A percentile compares a stretch with the other conserved stretches of the same genome.
Evolutionary conservation across 1,139 yeast species (phyloP).

Genomic region (Yamadazyma dushanensis): DNA sequence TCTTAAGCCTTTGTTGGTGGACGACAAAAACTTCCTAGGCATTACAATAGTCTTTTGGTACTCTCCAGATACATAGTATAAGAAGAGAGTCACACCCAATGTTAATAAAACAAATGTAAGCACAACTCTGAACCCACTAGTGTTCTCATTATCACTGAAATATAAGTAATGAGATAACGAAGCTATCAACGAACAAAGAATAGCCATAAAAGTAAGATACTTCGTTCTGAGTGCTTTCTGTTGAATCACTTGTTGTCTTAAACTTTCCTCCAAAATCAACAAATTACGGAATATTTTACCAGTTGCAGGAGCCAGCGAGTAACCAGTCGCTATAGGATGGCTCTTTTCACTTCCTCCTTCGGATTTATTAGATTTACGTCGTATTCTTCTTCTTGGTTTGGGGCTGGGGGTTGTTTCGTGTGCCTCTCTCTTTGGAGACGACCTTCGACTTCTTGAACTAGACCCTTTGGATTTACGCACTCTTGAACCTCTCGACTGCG

Average conservation of each 20-base stretch:
- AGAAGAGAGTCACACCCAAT: slow-evolving; percentile 63
- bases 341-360: slow-evolving; percentile 29
- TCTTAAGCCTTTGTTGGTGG: slow-evolving; percentile 84
- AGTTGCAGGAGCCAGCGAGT: slow-evolving; percentile 53
- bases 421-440: slow-evolving; percentile 15
- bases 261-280: slow-evolving; percentile 78
- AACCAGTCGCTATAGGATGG: slow-evolving; percentile 32
- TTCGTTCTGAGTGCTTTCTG: slow-evolving; percentile 70
- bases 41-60: slow-evolving; percentile 80
- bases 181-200: slow-evolving; percentile 45
- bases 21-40: slow-evolving; percentile 74
- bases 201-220: slow-evolving; percentile 68
- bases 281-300: slow-evolving; percentile 79
- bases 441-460: slow-evolving; percentile 6
- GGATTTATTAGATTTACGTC: slow-evolving; percentile 33
- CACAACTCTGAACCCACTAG: slow-evolving; percentile 33
- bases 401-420: slow-evolving; percentile 21
- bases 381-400: slow-evolving; percentile 25
- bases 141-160: slow-evolving; percentile 30
- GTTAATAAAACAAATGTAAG: slow-evolving; percentile 67
- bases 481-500: slow-evolving; percentile 13
- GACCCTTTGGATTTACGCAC: slow-evolving; percentile 5
- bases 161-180: slow-evolving; percentile 44
- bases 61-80: slow-evolving; percentile 88
- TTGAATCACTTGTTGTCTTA: slow-evolving; percentile 76